Evolutionary conservation across 2,329 filamentous ascomycete genomes (phyloP).

Genomic region (Nannizziopsis arthrosporioides): DNA sequence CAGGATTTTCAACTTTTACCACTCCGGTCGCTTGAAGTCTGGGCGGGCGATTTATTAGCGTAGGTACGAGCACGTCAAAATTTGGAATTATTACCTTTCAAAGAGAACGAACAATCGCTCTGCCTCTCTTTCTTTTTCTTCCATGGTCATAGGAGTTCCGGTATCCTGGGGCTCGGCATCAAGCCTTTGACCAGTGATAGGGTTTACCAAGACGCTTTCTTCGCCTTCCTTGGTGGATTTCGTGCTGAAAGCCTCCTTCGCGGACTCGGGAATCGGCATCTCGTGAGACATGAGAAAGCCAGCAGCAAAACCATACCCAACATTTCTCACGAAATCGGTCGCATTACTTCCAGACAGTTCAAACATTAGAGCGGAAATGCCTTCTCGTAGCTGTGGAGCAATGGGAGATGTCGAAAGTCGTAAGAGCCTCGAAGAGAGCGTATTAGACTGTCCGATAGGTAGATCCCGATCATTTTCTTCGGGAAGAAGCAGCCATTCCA

Average conservation of each 20-base stretch:
- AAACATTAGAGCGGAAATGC: slow-evolving; percentile 70
- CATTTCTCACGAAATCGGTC: slow-evolving; percentile 70
- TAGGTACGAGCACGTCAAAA: background rate
- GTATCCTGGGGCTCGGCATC: slow-evolving; percentile 53
- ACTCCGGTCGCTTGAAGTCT: slow-evolving; percentile 63
- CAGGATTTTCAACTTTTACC: slow-evolving; percentile 66
- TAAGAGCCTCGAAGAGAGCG: slow-evolving; percentile 64
- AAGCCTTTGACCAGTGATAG: slow-evolving; percentile 73
- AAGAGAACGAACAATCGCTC: slow-evolving; percentile 84
- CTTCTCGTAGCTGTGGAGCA: slow-evolving; percentile 59
- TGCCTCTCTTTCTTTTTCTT: slow-evolving; percentile 85
- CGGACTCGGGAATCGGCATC: slow-evolving; percentile 59
- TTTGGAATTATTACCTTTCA: slow-evolving; percentile 45
- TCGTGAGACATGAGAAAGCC: slow-evolving; percentile 81
- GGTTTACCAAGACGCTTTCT: slow-evolving; percentile 50
- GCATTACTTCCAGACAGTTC: slow-evolving; percentile 75
- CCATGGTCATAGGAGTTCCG: slow-evolving; percentile 66
- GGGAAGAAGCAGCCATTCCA: slow-evolving; percentile 61
- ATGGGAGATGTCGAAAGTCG: slow-evolving; percentile 63
- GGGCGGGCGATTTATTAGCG: background rate
- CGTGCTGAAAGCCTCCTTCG: slow-evolving; percentile 44
- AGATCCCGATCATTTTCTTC: slow-evolving; percentile 61
- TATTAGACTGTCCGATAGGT: slow-evolving; percentile 64
- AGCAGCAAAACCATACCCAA: slow-evolving; percentile 87
- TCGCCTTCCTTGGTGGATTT: slow-evolving; percentile 20